Evolutionary conservation across 768 basidiomycete species (phyloP).

Genomic region (Hericium alpestre): DNA sequence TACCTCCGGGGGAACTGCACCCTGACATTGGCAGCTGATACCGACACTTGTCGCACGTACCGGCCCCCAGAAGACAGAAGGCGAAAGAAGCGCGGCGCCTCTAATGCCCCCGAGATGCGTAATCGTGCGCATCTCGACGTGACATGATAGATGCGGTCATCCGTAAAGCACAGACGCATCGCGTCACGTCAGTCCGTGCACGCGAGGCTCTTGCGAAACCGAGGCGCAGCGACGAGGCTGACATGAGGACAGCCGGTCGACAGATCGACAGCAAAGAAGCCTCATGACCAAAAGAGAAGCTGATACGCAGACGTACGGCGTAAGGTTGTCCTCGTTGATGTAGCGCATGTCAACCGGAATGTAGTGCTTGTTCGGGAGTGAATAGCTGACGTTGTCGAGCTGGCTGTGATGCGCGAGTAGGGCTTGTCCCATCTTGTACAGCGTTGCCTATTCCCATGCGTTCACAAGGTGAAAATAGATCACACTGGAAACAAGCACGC

Average conservation of each 20-base stretch:
- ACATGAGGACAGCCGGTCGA: no score
- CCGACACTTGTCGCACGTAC: no score
- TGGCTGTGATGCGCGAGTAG: conserved; percentile 56
- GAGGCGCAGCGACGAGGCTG: no score
- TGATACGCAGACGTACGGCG: conserved; percentile 37
- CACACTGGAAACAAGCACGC: conserved; percentile 15
- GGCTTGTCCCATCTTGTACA: conserved; percentile 78
- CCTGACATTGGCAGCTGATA: no score
- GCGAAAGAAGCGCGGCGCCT: neutral
- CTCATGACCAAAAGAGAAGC: neutral
- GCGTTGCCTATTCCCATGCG: conserved; percentile 53
- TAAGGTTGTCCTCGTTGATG: conserved; percentile 57
- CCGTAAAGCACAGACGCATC: neutral
- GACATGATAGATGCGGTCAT: neutral
- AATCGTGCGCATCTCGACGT: neutral
- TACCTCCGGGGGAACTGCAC: no score
- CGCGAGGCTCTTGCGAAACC: neutral
- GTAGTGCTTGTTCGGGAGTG: conserved; percentile 91
- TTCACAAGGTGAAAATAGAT: neutral
- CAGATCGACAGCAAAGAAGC: neutral
- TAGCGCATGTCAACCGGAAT: conserved; percentile 79
- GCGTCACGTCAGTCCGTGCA: neutral
- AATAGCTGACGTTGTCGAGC: conserved; percentile 55
- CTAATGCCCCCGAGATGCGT: neutral
- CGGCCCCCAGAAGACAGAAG: no score